A percentile compares a stretch with the other conserved stretches of the same genome.
These are phyloP conservation scores for Pythium diclinum DNA, from an alignment of 352 stramenopile genomes.

Conservation along the genomic window DNA sequence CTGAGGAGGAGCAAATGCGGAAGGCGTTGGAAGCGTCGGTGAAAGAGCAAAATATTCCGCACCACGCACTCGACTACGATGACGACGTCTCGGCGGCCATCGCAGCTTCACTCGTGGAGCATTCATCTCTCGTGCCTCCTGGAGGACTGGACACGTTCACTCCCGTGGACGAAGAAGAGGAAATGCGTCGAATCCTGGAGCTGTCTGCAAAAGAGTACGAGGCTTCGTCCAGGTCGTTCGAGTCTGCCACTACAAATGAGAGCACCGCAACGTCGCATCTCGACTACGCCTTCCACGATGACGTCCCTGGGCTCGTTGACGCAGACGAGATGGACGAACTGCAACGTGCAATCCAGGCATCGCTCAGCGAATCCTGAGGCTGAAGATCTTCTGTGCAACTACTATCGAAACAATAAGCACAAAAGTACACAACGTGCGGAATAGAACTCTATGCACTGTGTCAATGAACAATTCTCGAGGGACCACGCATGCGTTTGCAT, in stretches of 20 bases:
- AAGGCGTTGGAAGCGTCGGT: conserved; percentile 69
- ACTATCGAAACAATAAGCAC: neutral
- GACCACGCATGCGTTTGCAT: neutral
- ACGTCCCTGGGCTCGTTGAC: conserved; percentile 16
- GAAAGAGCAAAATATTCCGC: conserved; percentile 10
- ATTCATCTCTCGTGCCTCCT: neutral
- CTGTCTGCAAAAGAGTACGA: conserved; percentile 61
- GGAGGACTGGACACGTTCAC: neutral
- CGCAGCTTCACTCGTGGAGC: conserved; percentile 49
- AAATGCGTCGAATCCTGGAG: conserved; percentile 56
- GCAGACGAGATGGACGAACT: conserved; percentile 75
- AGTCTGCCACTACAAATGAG: neutral
- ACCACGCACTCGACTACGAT: conserved; percentile 37
- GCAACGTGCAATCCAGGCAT: conserved; percentile 79
- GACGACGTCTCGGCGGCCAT: conserved; percentile 63
- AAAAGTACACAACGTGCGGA: neutral
- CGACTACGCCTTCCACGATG: conserved; percentile 10
- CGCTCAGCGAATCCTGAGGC: conserved; percentile 46
- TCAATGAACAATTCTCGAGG: neutral
- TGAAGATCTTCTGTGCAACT: neutral
- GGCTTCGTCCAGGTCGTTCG: neutral
- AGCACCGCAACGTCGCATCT: conserved; percentile 1
- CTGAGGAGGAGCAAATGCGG: conserved; percentile 73
- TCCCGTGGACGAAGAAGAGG: conserved; percentile 50
- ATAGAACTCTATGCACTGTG: conserved; percentile 8